Conservation (phyloP, 805 yeast species). For the Ogataea paraovalis region DNA sequence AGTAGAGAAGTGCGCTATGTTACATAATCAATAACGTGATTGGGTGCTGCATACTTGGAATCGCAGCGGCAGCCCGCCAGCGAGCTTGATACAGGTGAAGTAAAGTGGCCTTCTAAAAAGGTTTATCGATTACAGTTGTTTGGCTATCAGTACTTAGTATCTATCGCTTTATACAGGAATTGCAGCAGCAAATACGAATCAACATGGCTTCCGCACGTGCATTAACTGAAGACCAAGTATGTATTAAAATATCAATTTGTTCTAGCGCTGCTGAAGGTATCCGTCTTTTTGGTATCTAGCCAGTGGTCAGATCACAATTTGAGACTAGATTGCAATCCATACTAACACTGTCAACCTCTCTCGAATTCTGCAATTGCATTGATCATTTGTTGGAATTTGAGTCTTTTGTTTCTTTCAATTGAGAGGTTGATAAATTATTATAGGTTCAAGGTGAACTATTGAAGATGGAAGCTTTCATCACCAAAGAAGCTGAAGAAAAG, state of each 20-base stretch:
- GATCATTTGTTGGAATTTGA: background rate
- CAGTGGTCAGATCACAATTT: no score
- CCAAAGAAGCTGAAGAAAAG: constrained; percentile 98
- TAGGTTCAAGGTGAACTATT: constrained; percentile 93
- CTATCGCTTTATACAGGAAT: background rate
- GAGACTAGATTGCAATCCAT: no score
- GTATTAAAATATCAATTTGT: constrained; percentile 18
- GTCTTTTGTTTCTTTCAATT: no score
- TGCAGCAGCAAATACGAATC: no score
- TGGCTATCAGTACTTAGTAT: background rate
- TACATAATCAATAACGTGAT: no score
- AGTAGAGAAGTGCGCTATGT: no score
- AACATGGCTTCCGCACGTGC: constrained; percentile 33
- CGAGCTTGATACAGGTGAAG: no score
- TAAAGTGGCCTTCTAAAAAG: background rate
- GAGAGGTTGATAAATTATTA: background rate
- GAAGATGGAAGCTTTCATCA: constrained; percentile 98
- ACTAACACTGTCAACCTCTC: constrained; percentile 4
- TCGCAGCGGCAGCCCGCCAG: no score
- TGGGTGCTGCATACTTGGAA: no score
- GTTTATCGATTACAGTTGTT: no score
- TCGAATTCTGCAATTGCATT: background rate
- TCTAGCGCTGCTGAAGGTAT: no score
- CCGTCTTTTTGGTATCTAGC: no score
- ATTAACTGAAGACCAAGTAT: constrained; percentile 46